Conservation (phyloP, 164 flowering plant genomes). For the Houttuynia cordata region DNA sequence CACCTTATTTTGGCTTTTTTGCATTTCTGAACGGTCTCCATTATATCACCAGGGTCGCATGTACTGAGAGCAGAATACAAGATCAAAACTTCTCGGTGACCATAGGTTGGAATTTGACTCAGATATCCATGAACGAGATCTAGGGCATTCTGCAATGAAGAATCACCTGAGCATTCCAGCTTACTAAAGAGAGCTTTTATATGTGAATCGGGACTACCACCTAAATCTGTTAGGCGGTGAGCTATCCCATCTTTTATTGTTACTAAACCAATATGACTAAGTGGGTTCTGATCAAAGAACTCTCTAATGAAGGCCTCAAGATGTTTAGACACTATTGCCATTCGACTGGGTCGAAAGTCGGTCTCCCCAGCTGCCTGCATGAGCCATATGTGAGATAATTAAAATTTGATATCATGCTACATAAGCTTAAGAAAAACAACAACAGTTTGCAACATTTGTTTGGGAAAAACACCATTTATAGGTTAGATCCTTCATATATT, state of each 20-base stretch:
- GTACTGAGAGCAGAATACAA: constrained; percentile 88
- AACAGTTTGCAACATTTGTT: too few relatives aligned
- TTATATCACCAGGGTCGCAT: constrained; percentile 89
- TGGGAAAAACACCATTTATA: neutral
- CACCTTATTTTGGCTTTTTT: constrained; percentile 83
- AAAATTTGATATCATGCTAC: too few relatives aligned
- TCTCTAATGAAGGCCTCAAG: constrained; percentile 83
- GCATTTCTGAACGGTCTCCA: constrained; percentile 78
- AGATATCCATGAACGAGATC: constrained; percentile 74
- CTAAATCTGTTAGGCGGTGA: constrained; percentile 77
- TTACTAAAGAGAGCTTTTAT: constrained; percentile 67
- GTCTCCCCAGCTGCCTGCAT: constrained; percentile 74
- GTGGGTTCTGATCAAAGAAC: constrained; percentile 96
- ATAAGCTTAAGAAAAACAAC: too few relatives aligned
- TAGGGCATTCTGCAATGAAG: constrained; percentile 84
- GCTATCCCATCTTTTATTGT: constrained; percentile 84
- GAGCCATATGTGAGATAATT: neutral
- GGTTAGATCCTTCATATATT: too few relatives aligned
- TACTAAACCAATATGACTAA: constrained; percentile 73
- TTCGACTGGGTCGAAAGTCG: constrained; percentile 77
- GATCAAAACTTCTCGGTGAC: constrained; percentile 83
- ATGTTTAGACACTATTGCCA: constrained; percentile 73
- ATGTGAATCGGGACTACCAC: constrained; percentile 96
- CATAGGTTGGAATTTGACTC: constrained; percentile 80
- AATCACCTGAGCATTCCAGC: constrained; percentile 78